Base-by-base conservation (phyloP, 1,139 yeast genomes). In the Kluyveromyces sp. region DNA sequence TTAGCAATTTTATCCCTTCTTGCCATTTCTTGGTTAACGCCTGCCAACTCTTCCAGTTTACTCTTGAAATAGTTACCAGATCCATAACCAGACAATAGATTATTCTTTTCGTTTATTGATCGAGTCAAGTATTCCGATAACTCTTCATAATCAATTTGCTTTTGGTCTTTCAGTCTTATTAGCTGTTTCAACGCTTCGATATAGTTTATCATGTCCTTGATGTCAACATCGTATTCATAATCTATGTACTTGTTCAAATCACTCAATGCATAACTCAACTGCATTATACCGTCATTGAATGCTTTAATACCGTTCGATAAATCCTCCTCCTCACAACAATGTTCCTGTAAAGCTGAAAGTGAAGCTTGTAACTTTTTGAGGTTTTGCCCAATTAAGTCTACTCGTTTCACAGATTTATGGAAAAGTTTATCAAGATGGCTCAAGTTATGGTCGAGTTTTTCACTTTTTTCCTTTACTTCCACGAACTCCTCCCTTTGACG, bases 71-170 rank as follows among this genome's bases (percentile, higher is more conserved):
- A 78, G 50, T 75, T 75, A 27, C 75, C 68, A 3, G 79, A 74
- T 8, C 75, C 74, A 31, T 73, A 70, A 3, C 83, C 81, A n/a
- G 83, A 75, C 48, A 79, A 69, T 39, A 86, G 59, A 37, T 71
- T 70, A 36, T 79, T 78, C 52, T 82, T 78, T 54, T 92, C 97
- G 32, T 68, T 66, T 48, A 77, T 74, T 0, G 95, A 79, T 59
- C 86, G 84, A 40, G 74, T 72, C 46, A 89, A 70, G 61, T 90
- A 90, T 48, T 85, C 95, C 40, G 79, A 78, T 44, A 92, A 71
- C 42, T 86, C 95, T 60, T 92, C 97, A 57, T 84, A 79, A 64
- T 92, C 98, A 37, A 90, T 77, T 56, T 86, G 90, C 64, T 90
- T 90, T 61, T 88, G 92, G 60, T 92, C 98, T 53, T 92, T 88